These are phyloP conservation scores for Clonostachys sp. DNA, from an alignment of 2,329 filamentous ascomycete species.

Conservation along the genomic window DNA sequence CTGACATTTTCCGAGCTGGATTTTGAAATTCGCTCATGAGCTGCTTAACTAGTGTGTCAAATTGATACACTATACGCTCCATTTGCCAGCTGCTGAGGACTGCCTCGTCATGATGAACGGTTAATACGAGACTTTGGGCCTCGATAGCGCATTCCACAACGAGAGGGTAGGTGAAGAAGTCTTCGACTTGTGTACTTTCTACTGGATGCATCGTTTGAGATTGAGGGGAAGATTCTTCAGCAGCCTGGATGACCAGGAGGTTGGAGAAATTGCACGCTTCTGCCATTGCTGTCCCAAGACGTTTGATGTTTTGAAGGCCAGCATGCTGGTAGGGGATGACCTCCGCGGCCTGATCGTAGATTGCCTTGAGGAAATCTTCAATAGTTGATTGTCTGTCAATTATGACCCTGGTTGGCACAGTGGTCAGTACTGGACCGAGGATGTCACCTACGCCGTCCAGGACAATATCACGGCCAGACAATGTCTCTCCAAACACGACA, in stretches of 20 bases:
- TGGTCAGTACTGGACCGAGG: constrained; percentile 50
- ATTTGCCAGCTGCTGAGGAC: not conserved
- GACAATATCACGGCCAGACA: constrained; percentile 43
- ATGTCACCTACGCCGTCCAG: constrained; percentile 39
- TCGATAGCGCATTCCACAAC: not conserved
- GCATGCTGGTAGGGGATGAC: constrained; percentile 9
- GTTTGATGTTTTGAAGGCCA: constrained; percentile 12
- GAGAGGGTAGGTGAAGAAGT: constrained; percentile 1
- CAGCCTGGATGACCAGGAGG: constrained; percentile 8
- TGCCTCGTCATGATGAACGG: not conserved
- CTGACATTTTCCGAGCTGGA: not conserved
- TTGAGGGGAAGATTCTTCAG: not conserved
- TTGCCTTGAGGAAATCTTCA: constrained; percentile 13
- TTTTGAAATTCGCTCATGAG: not conserved
- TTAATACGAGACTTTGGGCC: not conserved
- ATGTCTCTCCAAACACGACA: constrained; percentile 49
- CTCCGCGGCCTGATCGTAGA: constrained; percentile 8
- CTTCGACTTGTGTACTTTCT: constrained; percentile 1
- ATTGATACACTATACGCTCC: constrained; percentile 1
- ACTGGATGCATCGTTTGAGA: constrained; percentile 3
- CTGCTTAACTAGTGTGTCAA: not conserved
- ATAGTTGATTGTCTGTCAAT: constrained; percentile 31
- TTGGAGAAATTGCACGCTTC: constrained; percentile 9
- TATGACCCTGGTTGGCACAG: constrained; percentile 42
- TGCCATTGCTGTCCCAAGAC: constrained; percentile 2